Evolutionary conservation across 495 filamentous ascomycete species (phyloP).

Genomic region (Pyrenula massariospora): DNA sequence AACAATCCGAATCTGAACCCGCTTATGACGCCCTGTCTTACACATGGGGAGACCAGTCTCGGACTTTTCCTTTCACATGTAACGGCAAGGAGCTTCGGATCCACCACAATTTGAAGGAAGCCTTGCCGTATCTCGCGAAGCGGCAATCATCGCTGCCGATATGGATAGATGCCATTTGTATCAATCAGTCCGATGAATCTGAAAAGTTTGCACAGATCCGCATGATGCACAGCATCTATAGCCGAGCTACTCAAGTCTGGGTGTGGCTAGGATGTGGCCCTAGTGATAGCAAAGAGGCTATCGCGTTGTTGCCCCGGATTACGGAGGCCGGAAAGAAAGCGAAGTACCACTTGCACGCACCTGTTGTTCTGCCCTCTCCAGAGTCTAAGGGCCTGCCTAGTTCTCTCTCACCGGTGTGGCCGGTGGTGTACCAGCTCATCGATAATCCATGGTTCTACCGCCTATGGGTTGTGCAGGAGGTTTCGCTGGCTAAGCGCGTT

Average conservation of each 20-base stretch:
- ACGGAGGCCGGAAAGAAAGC: background rate
- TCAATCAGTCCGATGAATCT: constrained; percentile 1
- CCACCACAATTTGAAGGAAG: background rate
- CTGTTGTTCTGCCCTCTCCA: background rate
- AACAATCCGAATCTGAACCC: background rate
- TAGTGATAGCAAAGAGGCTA: background rate
- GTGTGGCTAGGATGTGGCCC: constrained; percentile 11
- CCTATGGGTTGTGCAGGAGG: constrained; percentile 9
- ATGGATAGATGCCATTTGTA: constrained; percentile 1
- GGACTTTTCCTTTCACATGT: background rate
- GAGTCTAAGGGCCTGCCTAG: background rate
- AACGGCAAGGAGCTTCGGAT: background rate
- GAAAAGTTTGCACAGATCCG: constrained; percentile 3
- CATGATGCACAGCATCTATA: constrained; percentile 12
- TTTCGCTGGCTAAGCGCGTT: constrained; percentile 5
- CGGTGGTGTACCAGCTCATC: constrained; percentile 1
- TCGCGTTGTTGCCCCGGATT: background rate
- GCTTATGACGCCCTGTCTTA: background rate
- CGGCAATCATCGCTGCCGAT: background rate
- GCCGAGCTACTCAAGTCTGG: constrained; percentile 8
- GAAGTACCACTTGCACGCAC: background rate
- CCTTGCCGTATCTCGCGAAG: background rate
- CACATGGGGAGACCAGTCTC: background rate
- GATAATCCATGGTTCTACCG: constrained; percentile 7
- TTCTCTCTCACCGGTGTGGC: background rate